Evolutionary conservation across 2,329 filamentous ascomycete genomes (phyloP), one percentile per base, ranked within the genome.

Genomic region (Fragosphaeria purpurea): DNA sequence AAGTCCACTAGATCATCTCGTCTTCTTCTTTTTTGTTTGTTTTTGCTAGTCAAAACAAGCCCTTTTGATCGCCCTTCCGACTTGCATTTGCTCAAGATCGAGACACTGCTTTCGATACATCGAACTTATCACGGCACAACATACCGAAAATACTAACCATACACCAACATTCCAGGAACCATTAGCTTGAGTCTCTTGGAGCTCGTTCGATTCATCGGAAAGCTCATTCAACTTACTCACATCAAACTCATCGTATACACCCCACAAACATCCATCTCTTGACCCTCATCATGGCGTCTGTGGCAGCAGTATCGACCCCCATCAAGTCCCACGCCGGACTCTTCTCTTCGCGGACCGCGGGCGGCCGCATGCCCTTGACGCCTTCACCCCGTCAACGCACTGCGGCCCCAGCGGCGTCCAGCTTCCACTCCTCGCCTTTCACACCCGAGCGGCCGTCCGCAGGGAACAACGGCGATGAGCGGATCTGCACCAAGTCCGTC

Each of bases 271-370:
- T 13, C 13, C 7, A 39, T 32, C 9, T 34, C 32, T 44, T 45
- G n/a, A 38, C 35, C 32, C 7, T 65, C 69, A 78, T 61, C 67
- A 97, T 97, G 91, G 88, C 91, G 67, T 86, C 72, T 54, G 68
- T 84, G 68, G 72, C 79, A 67, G 74, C 80, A 65, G 82, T 96
- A 69, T 86, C 88, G 62, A 97, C 93, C 55, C 93, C 93, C 54
- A 77, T 93, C 66, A 97, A 96, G 79, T 93, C 87, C 77, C 91
- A 95, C 70, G 83, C 86, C 71, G 88, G 89, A 53, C 79, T 96
- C 62, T 96, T 97, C 75, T 89, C 85, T 59, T 82, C 87, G 60
- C 89, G 89, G 67, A 93, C 90, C 66, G 93, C 90, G 68, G 90
- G 91, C 71, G 89, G 90, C 66, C 88, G 93, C 56, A 90, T 95